Conservation (phyloP, 129 eudicot species). For the Flaveria sonorensis region DNA sequence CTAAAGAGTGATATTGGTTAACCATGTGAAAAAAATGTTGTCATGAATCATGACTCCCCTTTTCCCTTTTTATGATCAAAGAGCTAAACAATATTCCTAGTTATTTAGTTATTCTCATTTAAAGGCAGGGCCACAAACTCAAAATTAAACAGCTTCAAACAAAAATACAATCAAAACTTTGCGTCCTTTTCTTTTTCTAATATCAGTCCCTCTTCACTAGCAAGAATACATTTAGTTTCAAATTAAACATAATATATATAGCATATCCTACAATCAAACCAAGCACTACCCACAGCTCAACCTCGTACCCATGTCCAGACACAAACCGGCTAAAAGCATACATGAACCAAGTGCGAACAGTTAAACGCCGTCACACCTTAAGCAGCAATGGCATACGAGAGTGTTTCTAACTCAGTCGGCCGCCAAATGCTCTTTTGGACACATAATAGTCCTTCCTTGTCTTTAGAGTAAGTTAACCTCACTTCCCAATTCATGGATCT, state of each 20-base stretch:
- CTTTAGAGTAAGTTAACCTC: conserved; percentile 70
- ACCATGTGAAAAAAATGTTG: too few relatives aligned
- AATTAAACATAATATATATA: conserved; percentile 33
- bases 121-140: too few relatives aligned
- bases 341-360: background rate
- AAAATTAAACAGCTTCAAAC: too few relatives aligned
- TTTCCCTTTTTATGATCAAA: too few relatives aligned
- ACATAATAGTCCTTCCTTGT: conserved; percentile 78
- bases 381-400: conserved; percentile 57
- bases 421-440: conserved; percentile 87
- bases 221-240: conserved; percentile 23
- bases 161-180: conserved; percentile 29
- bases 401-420: conserved; percentile 60
- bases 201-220: conserved; percentile 32
- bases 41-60: too few relatives aligned
- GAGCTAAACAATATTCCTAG: too few relatives aligned
- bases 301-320: background rate
- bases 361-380: too few relatives aligned
- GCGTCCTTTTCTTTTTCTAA: background rate
- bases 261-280: conserved; percentile 28
- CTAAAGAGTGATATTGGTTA: too few relatives aligned
- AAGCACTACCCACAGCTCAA: conserved; percentile 18
- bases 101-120: too few relatives aligned
- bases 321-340: background rate
- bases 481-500: conserved; percentile 85